Percentiles rank a stretch among this genome's conserved stretches.
These are phyloP conservation scores for Thelonectria olida DNA, from an alignment of 2,329 filamentous ascomycete species.

Conservation along the genomic window DNA sequence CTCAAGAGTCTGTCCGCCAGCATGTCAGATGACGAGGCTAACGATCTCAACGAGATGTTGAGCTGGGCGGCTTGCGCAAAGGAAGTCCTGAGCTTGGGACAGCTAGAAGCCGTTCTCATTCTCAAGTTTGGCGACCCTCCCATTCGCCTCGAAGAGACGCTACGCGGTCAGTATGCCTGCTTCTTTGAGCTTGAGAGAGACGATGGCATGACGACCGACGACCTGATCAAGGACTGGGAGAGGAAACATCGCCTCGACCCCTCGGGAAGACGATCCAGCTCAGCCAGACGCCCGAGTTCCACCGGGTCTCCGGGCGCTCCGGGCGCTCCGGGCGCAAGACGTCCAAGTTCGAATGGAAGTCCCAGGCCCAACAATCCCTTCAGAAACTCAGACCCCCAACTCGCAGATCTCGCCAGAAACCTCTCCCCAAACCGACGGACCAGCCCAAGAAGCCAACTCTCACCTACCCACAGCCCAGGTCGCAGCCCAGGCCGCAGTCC, in stretches of 20 bases:
- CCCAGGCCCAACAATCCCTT: slow-evolving; percentile 26
- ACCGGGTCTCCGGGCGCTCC: too few relatives aligned
- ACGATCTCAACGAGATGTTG: slow-evolving; percentile 57
- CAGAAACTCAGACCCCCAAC: slow-evolving; percentile 17
- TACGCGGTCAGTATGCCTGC: slow-evolving; percentile 55
- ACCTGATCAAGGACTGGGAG: slow-evolving; percentile 51
- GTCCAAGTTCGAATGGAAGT: slow-evolving; percentile 32
- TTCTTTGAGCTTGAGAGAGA: slow-evolving; percentile 57
- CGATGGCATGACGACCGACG: slow-evolving; percentile 54
- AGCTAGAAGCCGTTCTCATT: slow-evolving; percentile 55
- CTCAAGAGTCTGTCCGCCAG: slow-evolving; percentile 52
- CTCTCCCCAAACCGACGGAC: slow-evolving; percentile 27
- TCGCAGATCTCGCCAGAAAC: slow-evolving; percentile 30
- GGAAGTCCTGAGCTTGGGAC: slow-evolving; percentile 53
- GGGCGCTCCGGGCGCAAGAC: slow-evolving; percentile 20
- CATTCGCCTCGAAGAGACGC: slow-evolving; percentile 51
- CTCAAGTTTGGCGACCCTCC: slow-evolving; percentile 53
- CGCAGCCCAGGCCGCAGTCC: slow-evolving; percentile 18
- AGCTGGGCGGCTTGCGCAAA: slow-evolving; percentile 57
- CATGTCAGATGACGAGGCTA: slow-evolving; percentile 49
- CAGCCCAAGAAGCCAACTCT: slow-evolving; percentile 5
- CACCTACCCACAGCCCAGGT: slow-evolving; percentile 19
- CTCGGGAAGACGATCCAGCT: slow-evolving; percentile 32
- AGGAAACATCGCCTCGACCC: slow-evolving; percentile 37
- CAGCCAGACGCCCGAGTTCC: slow-evolving; percentile 32